These are phyloP conservation scores for Leishmania major DNA, from an alignment of 208 protist species.

Conservation along the genomic window DNA sequence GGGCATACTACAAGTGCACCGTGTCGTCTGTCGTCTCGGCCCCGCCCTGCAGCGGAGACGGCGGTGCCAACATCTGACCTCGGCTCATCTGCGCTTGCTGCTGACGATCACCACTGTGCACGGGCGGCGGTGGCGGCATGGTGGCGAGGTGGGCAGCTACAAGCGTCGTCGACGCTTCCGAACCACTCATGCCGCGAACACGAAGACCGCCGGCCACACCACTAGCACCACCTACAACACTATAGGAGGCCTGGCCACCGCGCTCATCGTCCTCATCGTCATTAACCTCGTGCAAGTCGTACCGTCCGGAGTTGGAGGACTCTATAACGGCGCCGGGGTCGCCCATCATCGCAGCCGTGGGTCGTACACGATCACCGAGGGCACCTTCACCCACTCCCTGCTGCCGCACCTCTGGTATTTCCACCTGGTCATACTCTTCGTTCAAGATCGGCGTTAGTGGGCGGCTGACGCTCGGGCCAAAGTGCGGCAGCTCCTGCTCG, in stretches of 20 bases:
- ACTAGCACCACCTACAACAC: background rate
- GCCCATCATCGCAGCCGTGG: background rate
- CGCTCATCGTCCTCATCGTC: slow-evolving; percentile 35
- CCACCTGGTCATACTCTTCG: slow-evolving; percentile 20
- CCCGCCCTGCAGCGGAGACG: slow-evolving; percentile 34
- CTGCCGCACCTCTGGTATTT: background rate
- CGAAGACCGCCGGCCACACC: background rate
- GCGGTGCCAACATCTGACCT: slow-evolving; percentile 39
- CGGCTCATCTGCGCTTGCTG: background rate
- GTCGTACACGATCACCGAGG: background rate
- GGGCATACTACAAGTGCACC: slow-evolving; percentile 16
- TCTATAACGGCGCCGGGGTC: slow-evolving; percentile 6
- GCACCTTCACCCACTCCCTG: background rate
- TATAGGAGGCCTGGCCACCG: background rate
- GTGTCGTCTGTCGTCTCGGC: slow-evolving; percentile 45
- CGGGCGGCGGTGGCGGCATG: slow-evolving; percentile 31
- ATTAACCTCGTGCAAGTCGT: slow-evolving; percentile 36
- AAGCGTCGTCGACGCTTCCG: slow-evolving; percentile 32
- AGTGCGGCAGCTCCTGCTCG: slow-evolving; percentile 6
- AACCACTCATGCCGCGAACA: slow-evolving; percentile 4
- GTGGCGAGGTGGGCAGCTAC: slow-evolving; percentile 13
- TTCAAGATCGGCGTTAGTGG: slow-evolving; percentile 28
- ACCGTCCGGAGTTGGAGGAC: slow-evolving; percentile 18
- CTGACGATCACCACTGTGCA: slow-evolving; percentile 10
- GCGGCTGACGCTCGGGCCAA: slow-evolving; percentile 33